Evolutionary conservation across 495 filamentous ascomycete species (phyloP), one percentile per base, ranked within the genome.

Genomic region (Aspergillus sclerotioniger): DNA sequence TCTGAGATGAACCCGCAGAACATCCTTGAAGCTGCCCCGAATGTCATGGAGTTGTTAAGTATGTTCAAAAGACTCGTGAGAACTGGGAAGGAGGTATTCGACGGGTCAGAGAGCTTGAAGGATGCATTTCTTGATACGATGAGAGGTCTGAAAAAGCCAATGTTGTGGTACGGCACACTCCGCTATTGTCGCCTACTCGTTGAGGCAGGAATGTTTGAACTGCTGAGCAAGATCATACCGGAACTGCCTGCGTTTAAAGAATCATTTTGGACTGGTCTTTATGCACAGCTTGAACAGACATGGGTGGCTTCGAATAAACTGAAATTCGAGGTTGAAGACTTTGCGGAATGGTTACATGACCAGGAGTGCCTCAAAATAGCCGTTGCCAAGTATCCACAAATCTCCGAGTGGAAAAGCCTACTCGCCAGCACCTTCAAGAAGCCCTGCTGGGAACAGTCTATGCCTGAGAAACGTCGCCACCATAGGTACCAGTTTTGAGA

Each of bases 1-100:
- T 39, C 50, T n/a, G 32, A 41, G 19, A 53, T 60, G 41, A 51
- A 63, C 45, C 61, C 57, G 21, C 29, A 44, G 19, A 63, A 57
- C 48, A 10, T 57, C 10, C 7, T 63, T 6, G 44, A 57, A 10
- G 61, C 56, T 5, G 37, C 39, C 13, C 53, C 53, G 16, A 32
- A 63, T 16, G 8, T 56, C 15, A 19, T 59, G 43, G 39, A 60
- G 15, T 6, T 63, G 41, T 35, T 53, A 3, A n/a, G 44, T n/a
- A 44, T 49, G 13, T 21, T 62, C 13, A 41, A n/a, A 0, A 57
- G 43, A 16, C 9, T 57, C 15, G 39, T 20, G 3, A 12, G 19
- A 16, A 8, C 7, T n/a, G 41, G 41, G 2, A 44, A 19, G 19
- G 41, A 44, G 13, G 6, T 44, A 6, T n/a, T 44, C 2, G 41